These are phyloP conservation scores for Gonapodya prolifera DNA, from an alignment of 192 early-diverging fungal genomes.

Conservation along the genomic window DNA sequence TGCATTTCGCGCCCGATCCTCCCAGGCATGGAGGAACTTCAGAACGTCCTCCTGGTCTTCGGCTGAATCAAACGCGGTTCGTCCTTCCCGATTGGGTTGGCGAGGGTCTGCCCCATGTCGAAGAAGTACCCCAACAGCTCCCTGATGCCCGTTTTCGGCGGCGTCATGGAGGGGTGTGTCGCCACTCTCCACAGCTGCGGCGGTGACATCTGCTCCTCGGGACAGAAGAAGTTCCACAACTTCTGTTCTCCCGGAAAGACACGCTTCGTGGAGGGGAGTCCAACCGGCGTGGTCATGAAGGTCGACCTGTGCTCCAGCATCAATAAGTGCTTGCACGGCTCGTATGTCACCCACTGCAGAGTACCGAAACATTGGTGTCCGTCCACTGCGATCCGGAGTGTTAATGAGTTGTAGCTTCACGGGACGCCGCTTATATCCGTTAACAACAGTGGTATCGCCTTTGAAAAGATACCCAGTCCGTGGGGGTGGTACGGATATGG, in stretches of 20 bases:
- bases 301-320: slow-evolving; percentile 33
- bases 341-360: slow-evolving; percentile 22
- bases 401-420: not conserved
- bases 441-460: too few relatives aligned
- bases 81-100: slow-evolving; percentile 24
- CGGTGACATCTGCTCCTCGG: slow-evolving; percentile 39
- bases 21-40: slow-evolving; percentile 23
- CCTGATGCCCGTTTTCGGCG: slow-evolving; percentile 22
- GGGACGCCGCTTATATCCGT: not conserved
- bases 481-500: too few relatives aligned
- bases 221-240: slow-evolving; percentile 25
- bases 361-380: slow-evolving; percentile 30
- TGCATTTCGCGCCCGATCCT: slow-evolving; percentile 20
- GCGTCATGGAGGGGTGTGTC: slow-evolving; percentile 52
- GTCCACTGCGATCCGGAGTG: slow-evolving; percentile 15
- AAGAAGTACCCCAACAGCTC: slow-evolving; percentile 33
- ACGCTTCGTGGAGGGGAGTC: slow-evolving; percentile 42
- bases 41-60: slow-evolving; percentile 19
- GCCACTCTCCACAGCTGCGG: slow-evolving; percentile 23
- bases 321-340: slow-evolving; percentile 22
- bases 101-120: slow-evolving; percentile 29
- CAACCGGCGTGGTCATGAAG: slow-evolving; percentile 41
- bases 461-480: not conserved
- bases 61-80: slow-evolving; percentile 27
- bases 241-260: slow-evolving; percentile 25